These are phyloP conservation scores for Pseudopithomyces chartarum DNA, from an alignment of 2,329 filamentous ascomycete species.

Conservation along the genomic window DNA sequence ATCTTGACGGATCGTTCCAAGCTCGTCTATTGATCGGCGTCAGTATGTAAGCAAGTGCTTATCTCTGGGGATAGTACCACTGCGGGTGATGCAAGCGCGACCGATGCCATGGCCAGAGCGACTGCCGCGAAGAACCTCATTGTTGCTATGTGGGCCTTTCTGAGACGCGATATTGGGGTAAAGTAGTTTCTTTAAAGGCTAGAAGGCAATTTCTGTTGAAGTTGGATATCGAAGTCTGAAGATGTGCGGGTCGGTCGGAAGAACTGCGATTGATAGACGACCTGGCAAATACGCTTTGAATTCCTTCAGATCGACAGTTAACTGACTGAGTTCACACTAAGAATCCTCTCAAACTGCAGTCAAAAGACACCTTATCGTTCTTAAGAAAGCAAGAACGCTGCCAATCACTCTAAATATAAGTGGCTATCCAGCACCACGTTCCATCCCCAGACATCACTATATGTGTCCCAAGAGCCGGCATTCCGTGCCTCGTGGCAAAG, in stretches of 20 bases:
- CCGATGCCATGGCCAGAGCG: constrained; percentile 19
- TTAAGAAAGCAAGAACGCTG: constrained; percentile 10
- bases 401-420: constrained; percentile 8
- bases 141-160: neutral
- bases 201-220: no score
- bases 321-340: no score
- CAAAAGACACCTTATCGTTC: neutral
- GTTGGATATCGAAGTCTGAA: no score
- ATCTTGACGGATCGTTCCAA: constrained; percentile 26
- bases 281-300: no score
- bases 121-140: constrained; percentile 36
- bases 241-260: no score
- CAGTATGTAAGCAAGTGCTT: neutral
- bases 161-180: no score
- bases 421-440: neutral
- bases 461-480: constrained; percentile 10
- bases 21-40: constrained; percentile 20
- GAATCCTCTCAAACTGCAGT: neutral
- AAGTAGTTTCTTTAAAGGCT: no score
- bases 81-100: constrained; percentile 30
- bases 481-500: constrained; percentile 11
- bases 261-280: no score
- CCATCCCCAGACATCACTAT: neutral
- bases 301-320: no score
- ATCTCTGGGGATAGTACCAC: constrained; percentile 19